Evolutionary conservation across 2,329 filamentous ascomycete genomes (phyloP).

Genomic region (Aspergillus fumigatus): DNA sequence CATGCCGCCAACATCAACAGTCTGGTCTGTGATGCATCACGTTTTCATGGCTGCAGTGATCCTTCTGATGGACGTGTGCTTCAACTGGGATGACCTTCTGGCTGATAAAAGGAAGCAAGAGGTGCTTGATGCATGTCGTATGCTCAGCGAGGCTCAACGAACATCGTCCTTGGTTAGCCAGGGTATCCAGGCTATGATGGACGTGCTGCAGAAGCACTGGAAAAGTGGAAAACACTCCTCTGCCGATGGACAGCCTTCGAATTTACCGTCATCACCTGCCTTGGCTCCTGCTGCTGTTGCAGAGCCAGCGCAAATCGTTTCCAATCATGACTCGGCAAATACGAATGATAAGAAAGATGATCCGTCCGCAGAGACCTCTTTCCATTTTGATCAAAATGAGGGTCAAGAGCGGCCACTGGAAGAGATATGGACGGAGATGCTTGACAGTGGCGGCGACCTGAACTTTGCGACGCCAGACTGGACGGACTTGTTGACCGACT

Average conservation of each 20-base stretch:
- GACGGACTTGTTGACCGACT: constrained; percentile 26
- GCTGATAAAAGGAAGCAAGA: constrained; percentile 33
- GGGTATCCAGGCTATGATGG: constrained; percentile 37
- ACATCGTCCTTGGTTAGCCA: constrained; percentile 27
- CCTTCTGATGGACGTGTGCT: constrained; percentile 38
- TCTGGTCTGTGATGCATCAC: constrained; percentile 36
- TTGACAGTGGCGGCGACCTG: constrained; percentile 23
- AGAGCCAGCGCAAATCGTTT: neutral
- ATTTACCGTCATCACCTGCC: neutral
- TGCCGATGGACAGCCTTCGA: neutral
- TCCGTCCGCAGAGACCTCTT: neutral
- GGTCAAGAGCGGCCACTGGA: constrained; percentile 18
- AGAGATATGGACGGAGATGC: constrained; percentile 29
- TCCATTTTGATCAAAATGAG: neutral
- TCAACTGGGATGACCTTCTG: constrained; percentile 36
- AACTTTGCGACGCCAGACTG: constrained; percentile 24
- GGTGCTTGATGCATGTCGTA: constrained; percentile 35
- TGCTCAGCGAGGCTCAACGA: constrained; percentile 33
- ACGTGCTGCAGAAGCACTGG: constrained; percentile 31
- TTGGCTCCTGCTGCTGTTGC: neutral
- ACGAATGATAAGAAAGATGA: neutral
- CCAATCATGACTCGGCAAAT: neutral
- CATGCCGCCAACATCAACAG: constrained; percentile 21
- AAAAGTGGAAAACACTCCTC: constrained; percentile 11
- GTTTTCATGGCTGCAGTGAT: constrained; percentile 40